Evolutionary conservation across 2,329 filamentous ascomycete species (phyloP), one percentile per base, ranked within the genome.

Genomic region (Paracoccidioides brasiliensis): DNA sequence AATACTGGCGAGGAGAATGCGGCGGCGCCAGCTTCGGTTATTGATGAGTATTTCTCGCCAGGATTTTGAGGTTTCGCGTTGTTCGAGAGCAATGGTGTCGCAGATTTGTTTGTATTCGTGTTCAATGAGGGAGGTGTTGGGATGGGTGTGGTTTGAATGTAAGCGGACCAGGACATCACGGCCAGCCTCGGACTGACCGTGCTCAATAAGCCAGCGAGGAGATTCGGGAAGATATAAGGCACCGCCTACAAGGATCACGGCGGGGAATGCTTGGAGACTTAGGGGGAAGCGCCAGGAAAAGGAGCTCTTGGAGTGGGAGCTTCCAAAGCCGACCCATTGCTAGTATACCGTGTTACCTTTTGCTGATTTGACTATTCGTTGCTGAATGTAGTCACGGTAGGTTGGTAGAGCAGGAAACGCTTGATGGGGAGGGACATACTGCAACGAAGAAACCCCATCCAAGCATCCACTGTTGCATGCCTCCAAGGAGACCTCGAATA

Each of bases 281-380:
- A 69, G 54, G 0, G 67, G 67, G 37, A 70, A 67, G 8, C 68
- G 64, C 68, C 67, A 70, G 60, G 69, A 67, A 46, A 70, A 65
- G 44, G 66, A 60, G 42, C 62, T 69, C 7, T 61, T 61, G 9
- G 68, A 67, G 55, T 71, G 70, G n/a, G 72, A 68, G 30, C 69
- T 72, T 14, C 71, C 72, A 58, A 77, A 79, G 2, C 77, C 76
- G 30, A 79, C 67, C 76, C 76, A 70, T 57, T 62, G 56, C 33
- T 58, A 44, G 6, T 53, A 48, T 33, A 52, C 28, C 7, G 22
- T 4, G 33, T 52, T 14, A 41, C 8, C 22, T 9, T 32, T 41
- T n/a, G 22, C 4, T 32, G 9, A 5, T 8, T 5, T n/a, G 5
- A 0, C 10, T n/a, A 37, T n/a, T 46, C 33, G 28, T 22, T 10